These are phyloP conservation scores for Colletotrichum agaves DNA, from an alignment of 2,329 filamentous ascomycete genomes.

Conservation along the genomic window DNA sequence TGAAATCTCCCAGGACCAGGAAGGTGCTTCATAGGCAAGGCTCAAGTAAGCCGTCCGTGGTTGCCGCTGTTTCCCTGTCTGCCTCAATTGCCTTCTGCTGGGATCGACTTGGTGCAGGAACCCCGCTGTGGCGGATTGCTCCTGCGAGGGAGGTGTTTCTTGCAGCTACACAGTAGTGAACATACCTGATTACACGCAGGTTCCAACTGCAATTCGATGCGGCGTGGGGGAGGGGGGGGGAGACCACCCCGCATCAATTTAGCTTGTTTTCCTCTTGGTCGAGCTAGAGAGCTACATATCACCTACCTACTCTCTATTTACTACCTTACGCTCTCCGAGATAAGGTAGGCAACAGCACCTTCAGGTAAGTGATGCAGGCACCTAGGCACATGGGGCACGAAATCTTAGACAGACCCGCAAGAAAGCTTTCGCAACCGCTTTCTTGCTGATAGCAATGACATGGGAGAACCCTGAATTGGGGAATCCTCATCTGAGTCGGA, in stretches of 20 bases:
- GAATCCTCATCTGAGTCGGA: neutral
- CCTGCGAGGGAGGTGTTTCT: neutral
- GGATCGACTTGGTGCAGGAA: constrained; percentile 26
- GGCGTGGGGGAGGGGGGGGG: neutral
- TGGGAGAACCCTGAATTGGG: neutral
- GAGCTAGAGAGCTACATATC: neutral
- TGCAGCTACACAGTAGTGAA: neutral
- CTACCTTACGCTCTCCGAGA: neutral
- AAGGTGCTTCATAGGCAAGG: no score
- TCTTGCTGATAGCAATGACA: neutral
- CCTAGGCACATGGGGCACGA: no score
- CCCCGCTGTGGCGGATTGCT: constrained; percentile 30
- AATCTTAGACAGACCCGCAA: neutral
- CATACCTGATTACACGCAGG: neutral
- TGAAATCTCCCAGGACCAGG: no score
- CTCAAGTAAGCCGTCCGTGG: neutral
- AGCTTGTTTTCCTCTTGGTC: neutral
- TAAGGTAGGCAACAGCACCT: no score
- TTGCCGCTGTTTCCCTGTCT: neutral
- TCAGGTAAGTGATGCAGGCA: no score
- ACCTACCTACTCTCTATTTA: neutral
- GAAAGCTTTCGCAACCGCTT: neutral
- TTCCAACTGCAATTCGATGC: neutral
- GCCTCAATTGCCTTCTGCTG: neutral
- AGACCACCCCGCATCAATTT: constrained; percentile 27